Base-by-base conservation (phyloP, 2,329 filamentous ascomycete genomes). In the Alternaria viburni region DNA sequence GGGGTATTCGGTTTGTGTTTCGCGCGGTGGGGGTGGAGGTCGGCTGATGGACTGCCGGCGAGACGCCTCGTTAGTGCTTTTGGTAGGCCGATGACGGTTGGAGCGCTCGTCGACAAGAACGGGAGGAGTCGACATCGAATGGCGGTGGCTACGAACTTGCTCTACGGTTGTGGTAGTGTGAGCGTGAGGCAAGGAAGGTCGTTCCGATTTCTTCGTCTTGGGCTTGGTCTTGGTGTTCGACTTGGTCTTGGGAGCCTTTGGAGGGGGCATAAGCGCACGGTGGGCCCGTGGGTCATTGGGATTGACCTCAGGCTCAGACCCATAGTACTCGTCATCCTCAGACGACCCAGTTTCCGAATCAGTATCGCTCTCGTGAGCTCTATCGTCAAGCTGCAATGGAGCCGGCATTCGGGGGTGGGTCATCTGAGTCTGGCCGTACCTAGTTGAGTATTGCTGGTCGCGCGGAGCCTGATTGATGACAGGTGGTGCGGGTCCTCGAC, bases 21-120 rank as follows among this genome's bases (percentile, higher is more conserved):
- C 78, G 17, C 77, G 77, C 4, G 73, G 61, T 25, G 74, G 79
- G 21, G 80, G 65, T 5, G 78, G 73, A 9, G 79, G 79, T 41
- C 77, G 77, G 50, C 73, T 75, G 28, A 69, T 36, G 0, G 75
- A 77, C 4, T 61, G 25, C 0, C 73, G 67, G 12, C 65, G 74
- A 10, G 60, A 68, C 59, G 60, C 62, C 62, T 64, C 74, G 68
- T 55, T 65, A 25, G 72, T 66, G 32, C 55, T 65, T 44, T 66
- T 67, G 21, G 68, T 57, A 5, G 62, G 13, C 23, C 68, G 66
- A 15, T 67, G 67, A 12, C 62, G 65, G 12, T 44, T 50, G 45
- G 58, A 62, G 52, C 30, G 67, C 1, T 72, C 66, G 41, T 65
- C 61, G 11, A 69, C 45, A n/a, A 68, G 54, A 10, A 73, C 61